Base-by-base conservation (phyloP, 2,329 filamentous ascomycete species). In the Xylaria digitata region DNA sequence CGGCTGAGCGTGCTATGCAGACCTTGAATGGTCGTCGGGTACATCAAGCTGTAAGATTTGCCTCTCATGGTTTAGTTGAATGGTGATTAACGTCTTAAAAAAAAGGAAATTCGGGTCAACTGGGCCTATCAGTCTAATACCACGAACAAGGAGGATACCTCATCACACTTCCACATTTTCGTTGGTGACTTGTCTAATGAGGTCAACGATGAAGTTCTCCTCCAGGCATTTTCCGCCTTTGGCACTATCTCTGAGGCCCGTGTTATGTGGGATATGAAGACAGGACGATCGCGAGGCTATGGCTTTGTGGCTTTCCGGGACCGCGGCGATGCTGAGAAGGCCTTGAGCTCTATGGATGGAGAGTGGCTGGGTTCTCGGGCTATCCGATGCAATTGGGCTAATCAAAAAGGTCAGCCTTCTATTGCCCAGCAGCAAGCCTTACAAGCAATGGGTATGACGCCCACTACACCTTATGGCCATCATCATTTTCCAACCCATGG, bases 221-320 rank as follows among this genome's bases (percentile, higher is more conserved):
- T 92, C 17, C 94, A 97, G 81, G 96, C 96, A 13, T 99, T 99
- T 82, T 96, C 93, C 54, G 93, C 93, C 50, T 99, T 98, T 79
- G 96, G 96, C 46, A 93, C 90, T 13, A 94, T 99, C 55, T 99
- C 96, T 2, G 96, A 99, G 81, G 96, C 96, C 67, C 94, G 96
- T 75, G 96, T 99, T 71, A 99, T 99, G 96, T 99, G 96, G 96
- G 96, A 99, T 80, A 99, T 99, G 96, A 99, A 99, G 87, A 99
- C 96, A 42, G 96, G 96, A 73, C 91, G 96, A 71, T 98, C 96
- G 72, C 92, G 96, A 78, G 96, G 96, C 67, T 99, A 99, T 77
- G 96, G 96, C 13, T 99, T 99, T 78, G 74, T 98, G 73, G 96
- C 96, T 56, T 99, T 97, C 87, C 92, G 95, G 70, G 96, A 99